phyloP scores from a whole-genome alignment of 805 yeast genomes.

The Blastobotrys peoriensis region DNA sequence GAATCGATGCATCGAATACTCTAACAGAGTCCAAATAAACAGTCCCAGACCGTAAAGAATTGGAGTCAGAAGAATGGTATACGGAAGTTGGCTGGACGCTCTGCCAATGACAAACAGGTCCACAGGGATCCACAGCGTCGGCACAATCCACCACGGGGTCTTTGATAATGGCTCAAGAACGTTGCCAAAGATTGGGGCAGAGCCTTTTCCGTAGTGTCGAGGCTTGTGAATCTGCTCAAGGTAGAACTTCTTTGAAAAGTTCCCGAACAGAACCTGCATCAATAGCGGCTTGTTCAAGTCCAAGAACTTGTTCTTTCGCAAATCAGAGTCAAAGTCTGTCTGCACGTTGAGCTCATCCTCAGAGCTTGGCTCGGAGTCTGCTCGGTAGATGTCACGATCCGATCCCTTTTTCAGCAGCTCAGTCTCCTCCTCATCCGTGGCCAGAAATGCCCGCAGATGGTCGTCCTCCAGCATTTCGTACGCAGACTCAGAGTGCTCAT shows the following conservation, averaged over 20 bases:
- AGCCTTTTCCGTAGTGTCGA: constrained; percentile 94
- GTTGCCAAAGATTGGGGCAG: constrained; percentile 94
- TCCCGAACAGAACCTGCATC: constrained; percentile 68
- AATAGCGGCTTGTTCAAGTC: constrained; percentile 80
- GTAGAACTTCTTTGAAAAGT: constrained; percentile 82
- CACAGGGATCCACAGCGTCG: constrained; percentile 79
- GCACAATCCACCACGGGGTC: constrained; percentile 95
- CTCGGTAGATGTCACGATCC: constrained; percentile 26
- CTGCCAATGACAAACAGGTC: constrained; percentile 56
- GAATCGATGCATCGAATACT: constrained; percentile 83
- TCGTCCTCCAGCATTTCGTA: constrained; percentile 80
- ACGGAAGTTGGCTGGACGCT: constrained; percentile 49
- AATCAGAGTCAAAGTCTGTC: constrained; percentile 73
- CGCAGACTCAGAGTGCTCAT: constrained; percentile 79
- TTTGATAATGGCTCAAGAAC: constrained; percentile 84
- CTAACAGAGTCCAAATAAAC: constrained; percentile 88
- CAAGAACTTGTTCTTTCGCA: constrained; percentile 70
- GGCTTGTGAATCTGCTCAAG: constrained; percentile 97
- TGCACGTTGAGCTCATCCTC: constrained; percentile 67
- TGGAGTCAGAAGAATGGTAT: constrained; percentile 38
- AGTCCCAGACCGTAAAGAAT: constrained; percentile 69
- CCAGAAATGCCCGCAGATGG: constrained; percentile 74
- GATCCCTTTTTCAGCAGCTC: constrained; percentile 59
- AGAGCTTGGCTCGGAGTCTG: constrained; percentile 50
- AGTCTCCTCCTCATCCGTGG: constrained; percentile 70